Percentiles rank a stretch among this genome's conserved stretches.
These are phyloP conservation scores for Cyberlindnera xylosilytica DNA, from an alignment of 805 yeast genomes.

Conservation along the genomic window DNA sequence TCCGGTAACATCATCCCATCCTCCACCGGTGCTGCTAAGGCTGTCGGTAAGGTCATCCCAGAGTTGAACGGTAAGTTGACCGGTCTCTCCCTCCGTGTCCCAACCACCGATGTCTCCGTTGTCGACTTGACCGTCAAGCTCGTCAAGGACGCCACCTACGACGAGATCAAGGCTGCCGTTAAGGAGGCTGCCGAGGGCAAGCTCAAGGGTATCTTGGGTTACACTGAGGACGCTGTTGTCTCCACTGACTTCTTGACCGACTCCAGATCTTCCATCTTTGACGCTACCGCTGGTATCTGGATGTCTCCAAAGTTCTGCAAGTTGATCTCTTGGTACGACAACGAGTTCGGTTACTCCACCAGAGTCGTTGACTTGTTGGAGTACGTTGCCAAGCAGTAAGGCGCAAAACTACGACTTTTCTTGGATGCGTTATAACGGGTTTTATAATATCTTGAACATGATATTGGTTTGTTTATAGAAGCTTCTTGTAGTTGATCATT, in stretches of 20 bases:
- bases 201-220: constrained; percentile 80
- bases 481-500: neutral
- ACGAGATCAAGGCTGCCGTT: constrained; percentile 73
- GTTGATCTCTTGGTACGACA: constrained; percentile 93
- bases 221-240: constrained; percentile 91
- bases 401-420: neutral
- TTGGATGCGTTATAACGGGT: constrained; percentile 10
- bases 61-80: constrained; percentile 89
- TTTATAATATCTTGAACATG: constrained; percentile 8
- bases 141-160: constrained; percentile 73
- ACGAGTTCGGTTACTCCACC: constrained; percentile 94
- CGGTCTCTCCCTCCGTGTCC: constrained; percentile 92
- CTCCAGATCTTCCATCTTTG: constrained; percentile 83
- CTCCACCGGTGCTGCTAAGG: constrained; percentile 97
- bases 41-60: constrained; percentile 94
- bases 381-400: constrained; percentile 42
- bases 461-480: constrained; percentile 13
- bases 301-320: constrained; percentile 86
- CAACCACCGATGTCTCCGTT: constrained; percentile 90
- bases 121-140: constrained; percentile 89
- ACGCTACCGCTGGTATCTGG: constrained; percentile 86
- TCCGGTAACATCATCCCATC: constrained; percentile 94
- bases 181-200: constrained; percentile 75
- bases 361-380: constrained; percentile 90
- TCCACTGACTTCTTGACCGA: constrained; percentile 87